Conservation (phyloP, 139 green algal genomes). For the Medakamo hakoo region DNA sequence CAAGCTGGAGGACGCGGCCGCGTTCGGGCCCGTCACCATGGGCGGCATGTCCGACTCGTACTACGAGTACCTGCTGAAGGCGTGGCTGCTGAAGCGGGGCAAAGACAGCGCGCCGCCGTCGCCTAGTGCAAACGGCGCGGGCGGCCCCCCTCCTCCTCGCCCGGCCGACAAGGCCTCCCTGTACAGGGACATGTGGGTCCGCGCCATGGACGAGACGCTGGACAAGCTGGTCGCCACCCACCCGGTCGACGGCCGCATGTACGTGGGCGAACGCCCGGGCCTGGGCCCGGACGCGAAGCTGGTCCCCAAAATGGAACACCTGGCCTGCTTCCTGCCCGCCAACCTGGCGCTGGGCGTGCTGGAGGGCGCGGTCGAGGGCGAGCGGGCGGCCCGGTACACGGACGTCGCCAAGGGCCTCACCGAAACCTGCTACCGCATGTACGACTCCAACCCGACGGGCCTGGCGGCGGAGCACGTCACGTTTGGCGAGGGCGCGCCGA, state of each 20-base stretch:
- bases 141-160: not conserved
- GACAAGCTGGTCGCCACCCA: slow-evolving; percentile 2
- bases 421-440: slow-evolving; percentile 26
- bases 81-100: slow-evolving; percentile 7
- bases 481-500: slow-evolving; percentile 12
- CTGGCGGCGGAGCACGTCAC: slow-evolving; percentile 37
- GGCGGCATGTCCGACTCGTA: slow-evolving; percentile 20
- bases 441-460: not conserved
- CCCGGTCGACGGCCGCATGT: slow-evolving; percentile 1
- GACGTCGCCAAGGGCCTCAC: slow-evolving; percentile 28
- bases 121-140: not conserved
- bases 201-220: slow-evolving; percentile 19
- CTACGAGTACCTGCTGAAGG: slow-evolving; percentile 20
- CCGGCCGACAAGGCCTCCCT: slow-evolving; percentile 2
- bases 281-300: slow-evolving; percentile 21
- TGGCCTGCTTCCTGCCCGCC: slow-evolving; percentile 50
- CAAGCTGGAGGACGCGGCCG: not conserved
- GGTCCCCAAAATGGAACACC: slow-evolving; percentile 49
- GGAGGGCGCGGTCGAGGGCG: slow-evolving; percentile 12
- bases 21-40: slow-evolving; percentile 4
- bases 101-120: too few species aligned
- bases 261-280: not conserved
- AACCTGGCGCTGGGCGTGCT: slow-evolving; percentile 44
- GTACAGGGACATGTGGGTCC: slow-evolving; percentile 21
- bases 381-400: slow-evolving; percentile 26